Conservation (phyloP, 2,329 filamentous ascomycete species). For the Apiospora hydei region DNA sequence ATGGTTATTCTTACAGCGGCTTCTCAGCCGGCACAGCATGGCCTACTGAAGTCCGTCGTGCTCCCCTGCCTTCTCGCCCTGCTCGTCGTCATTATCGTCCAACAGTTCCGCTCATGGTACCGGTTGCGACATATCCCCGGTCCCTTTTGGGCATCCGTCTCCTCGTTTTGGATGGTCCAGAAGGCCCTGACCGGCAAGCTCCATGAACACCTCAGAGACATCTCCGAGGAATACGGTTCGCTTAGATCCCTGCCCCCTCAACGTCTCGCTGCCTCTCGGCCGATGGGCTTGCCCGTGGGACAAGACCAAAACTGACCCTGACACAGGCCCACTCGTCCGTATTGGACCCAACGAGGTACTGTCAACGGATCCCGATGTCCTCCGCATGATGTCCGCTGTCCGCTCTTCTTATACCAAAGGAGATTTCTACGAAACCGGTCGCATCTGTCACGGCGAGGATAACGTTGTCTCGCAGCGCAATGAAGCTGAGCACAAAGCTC, state of each 20-base stretch:
- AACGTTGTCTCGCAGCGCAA: slow-evolving; percentile 46
- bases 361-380: slow-evolving; percentile 33
- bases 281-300: neutral
- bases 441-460: slow-evolving; percentile 46
- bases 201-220: slow-evolving; percentile 35
- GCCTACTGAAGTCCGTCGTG: slow-evolving; percentile 25
- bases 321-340: slow-evolving; percentile 34
- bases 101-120: slow-evolving; percentile 36
- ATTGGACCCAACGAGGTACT: slow-evolving; percentile 39
- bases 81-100: slow-evolving; percentile 25
- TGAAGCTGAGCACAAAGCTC: slow-evolving; percentile 44
- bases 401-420: slow-evolving; percentile 48
- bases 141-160: slow-evolving; percentile 37
- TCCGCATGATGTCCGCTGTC: slow-evolving; percentile 43
- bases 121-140: slow-evolving; percentile 42
- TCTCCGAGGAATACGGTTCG: slow-evolving; percentile 33
- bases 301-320: slow-evolving; percentile 10
- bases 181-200: slow-evolving; percentile 35
- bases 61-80: slow-evolving; percentile 26
- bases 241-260: slow-evolving; percentile 6
- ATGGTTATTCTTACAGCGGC: slow-evolving; percentile 27
- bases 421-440: slow-evolving; percentile 46
- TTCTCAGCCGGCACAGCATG: slow-evolving; percentile 23
- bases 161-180: slow-evolving; percentile 38
- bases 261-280: slow-evolving; percentile 11